Percentiles rank a stretch among this genome's conserved stretches.
Conservation (phyloP, 2,329 filamentous ascomycete genomes). For the Gnomoniopsis sp. region DNA sequence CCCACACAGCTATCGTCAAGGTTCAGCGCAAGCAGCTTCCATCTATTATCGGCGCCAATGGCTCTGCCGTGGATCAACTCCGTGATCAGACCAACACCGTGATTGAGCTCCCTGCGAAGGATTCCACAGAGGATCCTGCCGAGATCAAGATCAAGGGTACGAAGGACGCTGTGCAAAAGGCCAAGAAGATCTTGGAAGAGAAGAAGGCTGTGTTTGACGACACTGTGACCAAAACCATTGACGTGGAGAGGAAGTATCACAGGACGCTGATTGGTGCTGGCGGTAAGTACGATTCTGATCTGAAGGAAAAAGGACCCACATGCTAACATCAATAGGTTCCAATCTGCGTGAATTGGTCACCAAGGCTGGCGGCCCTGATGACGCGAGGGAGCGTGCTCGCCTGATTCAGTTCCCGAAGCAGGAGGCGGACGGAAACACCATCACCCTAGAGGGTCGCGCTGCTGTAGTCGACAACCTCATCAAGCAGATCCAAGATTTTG, state of each 20-base stretch:
- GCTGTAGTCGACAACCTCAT: conserved; percentile 87
- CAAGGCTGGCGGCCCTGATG: conserved; percentile 84
- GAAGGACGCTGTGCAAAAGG: conserved; percentile 83
- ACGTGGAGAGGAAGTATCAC: conserved; percentile 94
- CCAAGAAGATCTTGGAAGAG: conserved; percentile 85
- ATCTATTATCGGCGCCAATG: conserved; percentile 88
- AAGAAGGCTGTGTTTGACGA: conserved; percentile 85
- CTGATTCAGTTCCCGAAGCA: conserved; percentile 94
- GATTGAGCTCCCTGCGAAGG: conserved; percentile 85
- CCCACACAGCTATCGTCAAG: conserved; percentile 71
- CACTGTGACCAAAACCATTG: conserved; percentile 78
- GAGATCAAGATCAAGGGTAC: conserved; percentile 92
- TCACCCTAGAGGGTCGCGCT: conserved; percentile 83
- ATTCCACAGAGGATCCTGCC: conserved; percentile 66
- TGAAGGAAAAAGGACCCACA: not conserved
- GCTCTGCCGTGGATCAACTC: conserved; percentile 85
- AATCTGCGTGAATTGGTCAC: conserved; percentile 84
- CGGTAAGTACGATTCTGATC: conserved; percentile 54
- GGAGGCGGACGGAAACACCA: conserved; percentile 75
- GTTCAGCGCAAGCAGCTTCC: conserved; percentile 91
- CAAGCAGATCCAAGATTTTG: conserved; percentile 75
- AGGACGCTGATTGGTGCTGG: conserved; percentile 82
- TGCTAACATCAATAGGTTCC: conserved; percentile 58
- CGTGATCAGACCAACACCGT: conserved; percentile 80
- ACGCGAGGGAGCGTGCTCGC: conserved; percentile 77